Percentiles rank a stretch among this genome's conserved stretches.
These are phyloP conservation scores for Pholiota microspora DNA, from an alignment of 768 basidiomycete species.

Conservation along the genomic window DNA sequence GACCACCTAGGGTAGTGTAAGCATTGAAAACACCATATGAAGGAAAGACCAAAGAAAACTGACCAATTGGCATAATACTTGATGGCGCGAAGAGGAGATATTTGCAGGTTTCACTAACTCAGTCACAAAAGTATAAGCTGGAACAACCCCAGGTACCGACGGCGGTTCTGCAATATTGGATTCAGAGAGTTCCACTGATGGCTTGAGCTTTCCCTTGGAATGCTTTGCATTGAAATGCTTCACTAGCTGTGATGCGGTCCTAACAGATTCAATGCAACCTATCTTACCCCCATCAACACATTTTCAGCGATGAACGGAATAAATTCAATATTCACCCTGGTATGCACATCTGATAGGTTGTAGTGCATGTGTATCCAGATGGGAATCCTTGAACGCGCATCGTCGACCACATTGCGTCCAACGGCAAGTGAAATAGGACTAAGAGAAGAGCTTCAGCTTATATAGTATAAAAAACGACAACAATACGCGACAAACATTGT, in stretches of 20 bases:
- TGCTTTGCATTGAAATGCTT: slow-evolving; percentile 46
- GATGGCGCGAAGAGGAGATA: slow-evolving; percentile 53
- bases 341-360: slow-evolving; percentile 44
- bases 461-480: background rate
- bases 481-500: slow-evolving; percentile 16
- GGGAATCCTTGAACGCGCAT: slow-evolving; percentile 40
- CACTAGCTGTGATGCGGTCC: slow-evolving; percentile 43
- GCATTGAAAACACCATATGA: background rate
- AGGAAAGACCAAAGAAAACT: slow-evolving; percentile 13
- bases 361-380: slow-evolving; percentile 53
- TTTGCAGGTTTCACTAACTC: slow-evolving; percentile 38
- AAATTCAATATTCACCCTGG: slow-evolving; percentile 38
- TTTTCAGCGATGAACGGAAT: too few species aligned
- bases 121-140: slow-evolving; percentile 49
- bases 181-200: slow-evolving; percentile 30
- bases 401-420: slow-evolving; percentile 58
- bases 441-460: slow-evolving; percentile 8
- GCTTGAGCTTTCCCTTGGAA: slow-evolving; percentile 32
- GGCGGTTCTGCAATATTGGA: slow-evolving; percentile 30
- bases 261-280: slow-evolving; percentile 57
- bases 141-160: slow-evolving; percentile 41
- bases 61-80: slow-evolving; percentile 53
- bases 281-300: background rate
- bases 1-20: slow-evolving; percentile 34
- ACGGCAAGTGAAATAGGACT: slow-evolving; percentile 44